Evolutionary conservation across 345 rosid species (phyloP).

Genomic region (Populus pruinosa): DNA sequence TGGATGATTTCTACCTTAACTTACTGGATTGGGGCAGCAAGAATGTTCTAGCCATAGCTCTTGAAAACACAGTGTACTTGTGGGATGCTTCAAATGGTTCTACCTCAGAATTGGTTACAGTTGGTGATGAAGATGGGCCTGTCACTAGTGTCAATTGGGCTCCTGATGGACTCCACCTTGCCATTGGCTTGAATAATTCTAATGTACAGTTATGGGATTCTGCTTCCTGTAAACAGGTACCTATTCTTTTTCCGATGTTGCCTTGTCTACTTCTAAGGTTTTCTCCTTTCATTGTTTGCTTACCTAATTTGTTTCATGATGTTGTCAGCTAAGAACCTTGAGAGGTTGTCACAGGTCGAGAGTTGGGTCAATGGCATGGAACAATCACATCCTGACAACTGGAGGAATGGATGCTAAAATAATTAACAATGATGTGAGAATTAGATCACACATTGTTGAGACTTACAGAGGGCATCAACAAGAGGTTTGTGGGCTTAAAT

Average conservation of each 20-base stretch:
- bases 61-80: constrained; percentile 13
- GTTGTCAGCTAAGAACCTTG: constrained; percentile 1
- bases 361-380: constrained; percentile 19
- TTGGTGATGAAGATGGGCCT: constrained; percentile 34
- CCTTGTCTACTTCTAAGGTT: background rate
- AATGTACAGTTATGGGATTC: constrained; percentile 45
- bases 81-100: constrained; percentile 18
- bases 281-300: background rate
- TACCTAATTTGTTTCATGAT: background rate
- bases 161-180: constrained; percentile 40
- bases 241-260: background rate
- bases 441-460: background rate
- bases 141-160: constrained; percentile 54
- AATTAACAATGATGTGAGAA: constrained; percentile 9
- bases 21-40: constrained; percentile 21
- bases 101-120: constrained; percentile 44
- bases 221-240: constrained; percentile 20
- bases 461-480: background rate
- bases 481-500: constrained; percentile 2
- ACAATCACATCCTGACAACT: constrained; percentile 16
- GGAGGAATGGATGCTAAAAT: constrained; percentile 12
- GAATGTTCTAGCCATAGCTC: constrained; percentile 23
- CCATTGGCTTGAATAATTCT: constrained; percentile 43
- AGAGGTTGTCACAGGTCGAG: constrained; percentile 8
- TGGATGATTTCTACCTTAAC: constrained; percentile 12